Conservation (phyloP, 2,329 filamentous ascomycete species). For the Botryotinia narcissicola region DNA sequence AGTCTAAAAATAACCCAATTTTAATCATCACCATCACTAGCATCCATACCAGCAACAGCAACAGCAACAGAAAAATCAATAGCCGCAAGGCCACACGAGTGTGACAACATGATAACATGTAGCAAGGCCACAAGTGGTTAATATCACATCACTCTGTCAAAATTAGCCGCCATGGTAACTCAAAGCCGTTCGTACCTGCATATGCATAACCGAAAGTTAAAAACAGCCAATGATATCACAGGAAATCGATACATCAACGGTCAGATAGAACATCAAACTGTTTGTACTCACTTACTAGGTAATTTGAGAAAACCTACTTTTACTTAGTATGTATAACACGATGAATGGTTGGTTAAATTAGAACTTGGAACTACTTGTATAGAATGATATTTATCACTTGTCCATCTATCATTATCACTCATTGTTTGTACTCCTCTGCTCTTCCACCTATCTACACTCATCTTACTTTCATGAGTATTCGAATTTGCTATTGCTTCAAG, state of each 20-base stretch:
- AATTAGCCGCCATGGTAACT: not conserved
- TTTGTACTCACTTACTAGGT: not conserved
- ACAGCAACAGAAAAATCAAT: too few relatives aligned
- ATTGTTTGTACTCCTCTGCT: not conserved
- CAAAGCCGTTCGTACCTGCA: not conserved
- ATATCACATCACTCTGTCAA: not conserved
- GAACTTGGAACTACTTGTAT: not conserved
- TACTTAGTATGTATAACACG: not conserved
- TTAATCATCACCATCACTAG: not conserved
- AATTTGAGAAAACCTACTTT: not conserved
- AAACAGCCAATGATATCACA: not conserved
- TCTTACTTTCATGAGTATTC: too few relatives aligned
- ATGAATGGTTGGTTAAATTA: not conserved
- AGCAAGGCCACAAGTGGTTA: not conserved
- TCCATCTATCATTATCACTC: not conserved
- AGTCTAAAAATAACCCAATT: not conserved
- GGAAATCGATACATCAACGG: not conserved
- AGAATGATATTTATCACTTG: not conserved
- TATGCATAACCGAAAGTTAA: not conserved
- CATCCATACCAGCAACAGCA: too few relatives aligned
- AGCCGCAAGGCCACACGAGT: not conserved
- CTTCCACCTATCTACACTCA: not conserved
- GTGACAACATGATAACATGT: not conserved
- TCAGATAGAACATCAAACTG: not conserved
- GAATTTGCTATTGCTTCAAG: too few relatives aligned